A percentile compares a stretch with the other conserved stretches of the same genome.
These are phyloP conservation scores for Solanum ahanhuiri DNA, from an alignment of 257 asterid species.

Conservation along the genomic window DNA sequence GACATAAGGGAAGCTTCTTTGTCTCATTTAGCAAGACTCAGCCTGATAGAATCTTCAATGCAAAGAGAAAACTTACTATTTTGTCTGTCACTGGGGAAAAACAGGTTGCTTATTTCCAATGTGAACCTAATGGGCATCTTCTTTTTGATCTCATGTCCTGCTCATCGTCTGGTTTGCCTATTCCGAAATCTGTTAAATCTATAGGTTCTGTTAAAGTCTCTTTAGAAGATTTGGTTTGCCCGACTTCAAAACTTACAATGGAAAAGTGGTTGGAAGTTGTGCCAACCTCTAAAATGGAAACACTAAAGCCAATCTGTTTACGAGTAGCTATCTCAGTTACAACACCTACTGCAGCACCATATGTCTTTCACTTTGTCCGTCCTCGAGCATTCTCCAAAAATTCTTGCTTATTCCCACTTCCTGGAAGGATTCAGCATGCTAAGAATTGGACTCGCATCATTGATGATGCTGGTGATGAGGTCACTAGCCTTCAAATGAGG, in stretches of 20 bases:
- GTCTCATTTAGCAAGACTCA: constrained; percentile 66
- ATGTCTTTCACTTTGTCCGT: constrained; percentile 42
- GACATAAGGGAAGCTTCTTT: constrained; percentile 43
- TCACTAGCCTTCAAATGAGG: constrained; percentile 76
- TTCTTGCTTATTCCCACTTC: constrained; percentile 62
- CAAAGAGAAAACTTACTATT: constrained; percentile 61
- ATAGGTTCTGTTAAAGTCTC: constrained; percentile 51
- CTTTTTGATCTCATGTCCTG: constrained; percentile 50
- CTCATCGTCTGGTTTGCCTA: constrained; percentile 26
- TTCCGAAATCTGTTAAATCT: constrained; percentile 32
- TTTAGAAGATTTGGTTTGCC: constrained; percentile 42
- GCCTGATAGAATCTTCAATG: constrained; percentile 70
- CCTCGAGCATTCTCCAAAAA: constrained; percentile 43
- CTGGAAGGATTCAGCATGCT: constrained; percentile 25
- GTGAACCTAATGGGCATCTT: constrained; percentile 67
- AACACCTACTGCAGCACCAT: constrained; percentile 51
- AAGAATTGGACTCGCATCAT: constrained; percentile 35
- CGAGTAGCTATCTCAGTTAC: constrained; percentile 78
- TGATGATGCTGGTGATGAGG: constrained; percentile 61
- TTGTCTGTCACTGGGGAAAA: constrained; percentile 71
- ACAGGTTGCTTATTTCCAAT: constrained; percentile 82
- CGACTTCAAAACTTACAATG: constrained; percentile 35
- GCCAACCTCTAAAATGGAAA: constrained; percentile 43
- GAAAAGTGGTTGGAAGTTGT: constrained; percentile 88
- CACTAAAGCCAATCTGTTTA: constrained; percentile 43